These are phyloP conservation scores for Paraphoma sp. DNA, from an alignment of 2,329 filamentous ascomycete species.

Conservation along the genomic window DNA sequence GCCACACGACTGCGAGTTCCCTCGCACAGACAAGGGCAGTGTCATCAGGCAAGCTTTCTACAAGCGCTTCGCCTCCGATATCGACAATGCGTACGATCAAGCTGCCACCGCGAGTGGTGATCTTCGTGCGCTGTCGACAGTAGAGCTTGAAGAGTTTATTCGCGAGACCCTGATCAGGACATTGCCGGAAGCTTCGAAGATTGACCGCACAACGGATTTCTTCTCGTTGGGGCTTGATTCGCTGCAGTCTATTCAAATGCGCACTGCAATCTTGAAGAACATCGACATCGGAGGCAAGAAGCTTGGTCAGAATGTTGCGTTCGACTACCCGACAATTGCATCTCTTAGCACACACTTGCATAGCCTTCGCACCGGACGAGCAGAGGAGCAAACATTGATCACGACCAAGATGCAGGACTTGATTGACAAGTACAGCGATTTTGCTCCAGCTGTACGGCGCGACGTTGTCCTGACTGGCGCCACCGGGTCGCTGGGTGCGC, in stretches of 20 bases:
- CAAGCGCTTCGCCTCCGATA: conserved; percentile 55
- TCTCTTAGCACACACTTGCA: conserved; percentile 55
- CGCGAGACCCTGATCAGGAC: conserved; percentile 17
- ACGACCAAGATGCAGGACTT: conserved; percentile 54
- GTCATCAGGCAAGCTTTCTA: conserved; percentile 62
- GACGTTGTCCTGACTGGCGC: conserved; percentile 63
- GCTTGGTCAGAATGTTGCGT: conserved; percentile 64
- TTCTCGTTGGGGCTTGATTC: conserved; percentile 66
- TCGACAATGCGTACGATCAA: conserved; percentile 53
- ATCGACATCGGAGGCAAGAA: conserved; percentile 55
- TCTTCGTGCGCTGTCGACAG: conserved; percentile 26
- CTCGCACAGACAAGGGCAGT: conserved; percentile 64
- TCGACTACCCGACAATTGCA: conserved; percentile 61
- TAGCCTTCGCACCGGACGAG: conserved; percentile 49
- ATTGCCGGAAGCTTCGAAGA: conserved; percentile 13
- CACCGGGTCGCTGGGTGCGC: conserved; percentile 70
- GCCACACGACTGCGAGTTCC: conserved; percentile 54
- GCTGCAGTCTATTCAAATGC: conserved; percentile 63
- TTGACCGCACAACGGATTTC: conserved; percentile 59
- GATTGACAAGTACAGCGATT: conserved; percentile 53
- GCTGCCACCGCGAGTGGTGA: conserved; percentile 10
- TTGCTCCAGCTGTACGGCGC: conserved; percentile 28
- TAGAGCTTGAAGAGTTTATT: conserved; percentile 38
- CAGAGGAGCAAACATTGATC: conserved; percentile 39
- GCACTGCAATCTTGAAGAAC: conserved; percentile 58